These are phyloP conservation scores for Penicillium sp. DNA, from an alignment of 2,329 filamentous ascomycete species.

Conservation along the genomic window DNA sequence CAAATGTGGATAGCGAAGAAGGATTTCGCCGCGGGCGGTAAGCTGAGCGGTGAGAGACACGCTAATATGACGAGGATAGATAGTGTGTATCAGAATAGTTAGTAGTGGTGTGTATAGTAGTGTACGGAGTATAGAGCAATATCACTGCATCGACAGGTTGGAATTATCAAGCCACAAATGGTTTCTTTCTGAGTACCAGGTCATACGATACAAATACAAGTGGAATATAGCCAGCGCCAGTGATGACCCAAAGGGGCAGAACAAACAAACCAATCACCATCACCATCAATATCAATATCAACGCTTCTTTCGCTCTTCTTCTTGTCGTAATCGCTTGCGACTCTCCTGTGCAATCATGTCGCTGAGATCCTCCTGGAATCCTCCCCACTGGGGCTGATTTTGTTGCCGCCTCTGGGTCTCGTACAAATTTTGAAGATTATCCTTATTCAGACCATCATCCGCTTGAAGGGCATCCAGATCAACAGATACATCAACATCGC, in stretches of 20 bases:
- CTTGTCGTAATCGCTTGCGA: conserved; percentile 85
- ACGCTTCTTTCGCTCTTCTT: conserved; percentile 69
- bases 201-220: background rate
- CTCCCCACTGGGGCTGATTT: conserved; percentile 70
- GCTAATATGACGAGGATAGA: too few species aligned
- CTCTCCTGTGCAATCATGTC: conserved; percentile 96
- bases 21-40: background rate
- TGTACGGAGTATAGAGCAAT: too few species aligned
- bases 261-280: conserved; percentile 7
- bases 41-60: too few species aligned
- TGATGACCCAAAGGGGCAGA: background rate
- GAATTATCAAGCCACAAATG: too few species aligned
- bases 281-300: conserved; percentile 31
- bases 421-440: conserved; percentile 78
- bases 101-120: too few species aligned
- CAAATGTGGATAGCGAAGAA: background rate
- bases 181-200: too few species aligned
- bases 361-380: conserved; percentile 85
- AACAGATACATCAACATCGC: conserved; percentile 90
- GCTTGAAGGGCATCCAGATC: conserved; percentile 79
- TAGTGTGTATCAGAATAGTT: too few species aligned
- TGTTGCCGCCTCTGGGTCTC: conserved; percentile 71
- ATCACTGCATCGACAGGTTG: too few species aligned
- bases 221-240: background rate
- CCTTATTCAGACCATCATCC: conserved; percentile 79